These are phyloP conservation scores for Peniophora sp. DNA, from an alignment of 1,284 basidiomycete genomes.

Conservation along the genomic window DNA sequence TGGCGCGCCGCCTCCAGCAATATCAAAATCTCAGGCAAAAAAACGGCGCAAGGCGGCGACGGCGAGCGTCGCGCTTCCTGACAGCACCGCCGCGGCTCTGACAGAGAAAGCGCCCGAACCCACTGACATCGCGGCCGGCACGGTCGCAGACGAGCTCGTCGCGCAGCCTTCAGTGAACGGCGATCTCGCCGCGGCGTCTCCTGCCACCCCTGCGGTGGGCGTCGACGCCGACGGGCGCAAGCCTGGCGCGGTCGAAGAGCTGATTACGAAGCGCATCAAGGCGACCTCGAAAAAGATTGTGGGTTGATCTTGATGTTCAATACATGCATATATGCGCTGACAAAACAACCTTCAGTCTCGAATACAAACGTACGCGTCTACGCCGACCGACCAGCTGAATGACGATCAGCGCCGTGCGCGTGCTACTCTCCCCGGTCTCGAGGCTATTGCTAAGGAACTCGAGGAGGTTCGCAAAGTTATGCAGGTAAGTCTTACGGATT, in stretches of 20 bases:
- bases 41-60: constrained; percentile 53
- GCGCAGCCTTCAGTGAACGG: constrained; percentile 31
- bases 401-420: constrained; percentile 75
- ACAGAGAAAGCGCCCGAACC: constrained; percentile 44
- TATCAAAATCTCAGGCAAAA: constrained; percentile 57
- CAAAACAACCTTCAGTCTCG: constrained; percentile 43
- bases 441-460: constrained; percentile 72
- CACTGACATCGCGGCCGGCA: constrained; percentile 39
- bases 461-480: constrained; percentile 74
- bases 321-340: constrained; percentile 3
- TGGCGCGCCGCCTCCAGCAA: constrained; percentile 58
- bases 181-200: constrained; percentile 26
- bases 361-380: constrained; percentile 60
- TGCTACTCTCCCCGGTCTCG: constrained; percentile 63
- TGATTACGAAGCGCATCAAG: constrained; percentile 71
- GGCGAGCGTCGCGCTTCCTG: constrained; percentile 32
- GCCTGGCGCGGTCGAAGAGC: constrained; percentile 64
- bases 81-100: constrained; percentile 37
- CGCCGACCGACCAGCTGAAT: constrained; percentile 65
- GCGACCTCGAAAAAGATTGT: constrained; percentile 80
- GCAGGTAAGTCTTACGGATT: constrained; percentile 45
- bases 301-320: constrained; percentile 21
- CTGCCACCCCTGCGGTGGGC: constrained; percentile 23
- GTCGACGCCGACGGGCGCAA: constrained; percentile 29
- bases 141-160: constrained; percentile 38